These are phyloP conservation scores for Priceomyces castillae DNA, from an alignment of 805 yeast species.

Conservation along the genomic window DNA sequence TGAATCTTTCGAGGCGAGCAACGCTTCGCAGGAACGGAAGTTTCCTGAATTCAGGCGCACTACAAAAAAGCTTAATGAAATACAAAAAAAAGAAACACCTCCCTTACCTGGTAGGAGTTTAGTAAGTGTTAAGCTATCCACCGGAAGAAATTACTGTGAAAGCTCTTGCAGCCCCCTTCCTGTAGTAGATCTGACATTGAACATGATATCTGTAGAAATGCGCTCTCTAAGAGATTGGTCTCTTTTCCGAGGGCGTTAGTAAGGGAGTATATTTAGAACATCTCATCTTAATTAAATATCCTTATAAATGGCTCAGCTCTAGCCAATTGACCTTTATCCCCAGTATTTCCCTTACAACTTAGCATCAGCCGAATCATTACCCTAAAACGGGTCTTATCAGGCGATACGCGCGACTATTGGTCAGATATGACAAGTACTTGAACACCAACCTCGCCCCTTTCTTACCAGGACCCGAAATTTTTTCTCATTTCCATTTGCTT, in stretches of 20 bases:
- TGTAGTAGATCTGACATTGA: no score
- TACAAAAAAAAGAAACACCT: constrained; percentile 1
- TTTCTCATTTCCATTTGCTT: constrained; percentile 2
- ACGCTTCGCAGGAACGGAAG: constrained; percentile 4
- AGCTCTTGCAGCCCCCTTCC: background rate
- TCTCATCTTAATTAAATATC: no score
- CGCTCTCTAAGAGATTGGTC: no score
- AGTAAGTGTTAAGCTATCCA: background rate
- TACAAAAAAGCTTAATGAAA: background rate
- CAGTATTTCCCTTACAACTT: background rate
- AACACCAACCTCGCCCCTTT: constrained; percentile 2
- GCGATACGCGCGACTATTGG: background rate
- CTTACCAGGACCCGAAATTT: constrained; percentile 1
- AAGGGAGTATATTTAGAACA: no score
- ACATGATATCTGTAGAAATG: no score
- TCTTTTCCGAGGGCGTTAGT: no score
- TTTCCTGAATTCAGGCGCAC: background rate
- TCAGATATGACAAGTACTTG: constrained; percentile 3
- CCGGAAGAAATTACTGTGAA: background rate
- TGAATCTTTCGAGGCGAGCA: background rate
- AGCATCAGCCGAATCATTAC: background rate
- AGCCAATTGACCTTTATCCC: background rate
- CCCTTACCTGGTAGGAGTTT: background rate
- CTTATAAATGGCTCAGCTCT: background rate
- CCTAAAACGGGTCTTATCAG: constrained; percentile 1